These are phyloP conservation scores for Pyropia yezoensis DNA, from an alignment of 23 red algal genomes.

Conservation along the genomic window DNA sequence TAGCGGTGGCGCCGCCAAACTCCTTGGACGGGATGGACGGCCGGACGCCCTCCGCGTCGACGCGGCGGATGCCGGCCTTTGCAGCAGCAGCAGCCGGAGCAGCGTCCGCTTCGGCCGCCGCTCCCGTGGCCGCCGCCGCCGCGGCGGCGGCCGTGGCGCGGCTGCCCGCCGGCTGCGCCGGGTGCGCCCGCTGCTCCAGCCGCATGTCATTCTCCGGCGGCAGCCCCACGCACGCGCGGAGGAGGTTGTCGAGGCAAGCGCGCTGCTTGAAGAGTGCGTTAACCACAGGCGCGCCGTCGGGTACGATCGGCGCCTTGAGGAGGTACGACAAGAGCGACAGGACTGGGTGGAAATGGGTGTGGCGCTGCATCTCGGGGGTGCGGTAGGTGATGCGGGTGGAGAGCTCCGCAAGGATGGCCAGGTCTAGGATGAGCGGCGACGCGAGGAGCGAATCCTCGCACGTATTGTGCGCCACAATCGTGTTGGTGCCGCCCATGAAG, in stretches of 20 bases:
- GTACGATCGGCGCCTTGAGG: slow-evolving; percentile 94
- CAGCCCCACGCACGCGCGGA: slow-evolving; percentile 82
- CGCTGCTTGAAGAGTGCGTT: slow-evolving; percentile 94
- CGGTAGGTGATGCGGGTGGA: slow-evolving; percentile 74
- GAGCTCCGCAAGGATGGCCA: slow-evolving; percentile 79
- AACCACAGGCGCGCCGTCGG: slow-evolving; percentile 69
- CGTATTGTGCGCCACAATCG: slow-evolving; percentile 88
- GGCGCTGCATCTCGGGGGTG: slow-evolving; percentile 29
- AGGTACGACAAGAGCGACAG: slow-evolving; percentile 90
- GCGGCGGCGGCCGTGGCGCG: too few species aligned
- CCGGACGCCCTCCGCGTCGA: too few species aligned
- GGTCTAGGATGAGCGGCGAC: slow-evolving; percentile 89
- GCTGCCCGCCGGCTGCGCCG: background rate
- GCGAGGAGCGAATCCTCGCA: slow-evolving; percentile 96
- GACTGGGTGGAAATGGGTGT: slow-evolving; percentile 75
- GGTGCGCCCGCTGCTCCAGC: slow-evolving; percentile 67
- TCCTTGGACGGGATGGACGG: too few species aligned
- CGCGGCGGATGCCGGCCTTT: too few species aligned
- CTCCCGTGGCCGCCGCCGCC: too few species aligned
- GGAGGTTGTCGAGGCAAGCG: slow-evolving; percentile 90
- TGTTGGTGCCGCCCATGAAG: slow-evolving; percentile 96
- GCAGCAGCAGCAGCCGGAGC: too few species aligned
- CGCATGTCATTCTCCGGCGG: slow-evolving; percentile 90
- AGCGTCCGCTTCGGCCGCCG: too few species aligned
- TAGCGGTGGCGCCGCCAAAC: too few species aligned